Evolutionary conservation across 805 yeast genomes (phyloP).

Genomic region (Danielia oregonensis): DNA sequence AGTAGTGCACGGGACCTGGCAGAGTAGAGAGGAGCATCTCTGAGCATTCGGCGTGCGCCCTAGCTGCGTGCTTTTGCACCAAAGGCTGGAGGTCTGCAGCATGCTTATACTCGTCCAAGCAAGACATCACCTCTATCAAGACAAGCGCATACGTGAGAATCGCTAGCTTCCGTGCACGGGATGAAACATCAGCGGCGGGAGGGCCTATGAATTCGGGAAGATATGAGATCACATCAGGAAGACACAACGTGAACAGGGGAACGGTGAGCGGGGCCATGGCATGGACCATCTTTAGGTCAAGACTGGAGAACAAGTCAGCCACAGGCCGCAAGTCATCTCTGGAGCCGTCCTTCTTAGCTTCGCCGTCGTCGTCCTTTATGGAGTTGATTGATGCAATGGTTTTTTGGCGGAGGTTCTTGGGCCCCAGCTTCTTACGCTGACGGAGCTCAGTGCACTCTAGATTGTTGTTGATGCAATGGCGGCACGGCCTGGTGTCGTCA

Average conservation of each 20-base stretch:
- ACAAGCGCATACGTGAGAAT: conserved; percentile 6
- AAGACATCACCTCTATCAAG: conserved; percentile 3
- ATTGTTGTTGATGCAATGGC: conserved; percentile 33
- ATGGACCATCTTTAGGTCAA: conserved; percentile 1
- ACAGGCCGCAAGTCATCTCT: conserved; percentile 1
- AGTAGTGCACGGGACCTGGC: conserved; percentile 4
- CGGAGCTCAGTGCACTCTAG: conserved; percentile 35
- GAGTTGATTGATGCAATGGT: conserved; percentile 30
- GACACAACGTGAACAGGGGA: conserved; percentile 1
- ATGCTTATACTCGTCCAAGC: no score
- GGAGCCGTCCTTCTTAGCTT: conserved; percentile 1
- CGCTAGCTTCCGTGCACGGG: conserved; percentile 5
- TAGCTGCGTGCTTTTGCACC: conserved; percentile 6
- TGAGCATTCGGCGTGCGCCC: conserved; percentile 5
- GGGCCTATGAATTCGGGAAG: neutral
- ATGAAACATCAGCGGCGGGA: neutral
- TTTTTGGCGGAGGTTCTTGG: conserved; percentile 33
- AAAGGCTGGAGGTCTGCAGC: conserved; percentile 2
- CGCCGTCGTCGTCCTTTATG: conserved; percentile 1
- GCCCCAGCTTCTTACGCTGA: conserved; percentile 39
- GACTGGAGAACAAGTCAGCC: conserved; percentile 1
- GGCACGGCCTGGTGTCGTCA: conserved; percentile 36
- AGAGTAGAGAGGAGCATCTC: conserved; percentile 2
- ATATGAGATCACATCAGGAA: neutral
- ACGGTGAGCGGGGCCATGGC: conserved; percentile 7